A percentile compares a stretch with the other conserved stretches of the same genome.
Conservation (phyloP, 495 filamentous ascomycete species). For the Aspergillus affinis region DNA sequence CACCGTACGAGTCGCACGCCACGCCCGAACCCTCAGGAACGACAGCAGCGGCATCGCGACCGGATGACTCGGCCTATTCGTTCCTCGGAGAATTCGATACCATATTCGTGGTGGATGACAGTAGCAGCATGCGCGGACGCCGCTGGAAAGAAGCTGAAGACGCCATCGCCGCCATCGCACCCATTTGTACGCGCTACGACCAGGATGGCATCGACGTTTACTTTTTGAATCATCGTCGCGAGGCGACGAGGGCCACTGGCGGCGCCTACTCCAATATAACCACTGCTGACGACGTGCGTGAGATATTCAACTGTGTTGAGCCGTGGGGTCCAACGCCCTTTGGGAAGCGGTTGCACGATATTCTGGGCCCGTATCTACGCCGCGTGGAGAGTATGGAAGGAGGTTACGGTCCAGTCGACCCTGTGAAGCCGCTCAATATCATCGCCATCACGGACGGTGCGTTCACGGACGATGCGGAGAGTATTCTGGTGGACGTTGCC, state of each 20-base stretch:
- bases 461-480: constrained; percentile 79
- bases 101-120: constrained; percentile 92
- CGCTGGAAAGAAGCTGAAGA: constrained; percentile 74
- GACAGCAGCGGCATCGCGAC: constrained; percentile 9
- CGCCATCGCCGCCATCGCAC: constrained; percentile 75
- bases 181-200: constrained; percentile 82
- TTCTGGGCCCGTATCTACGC: constrained; percentile 70
- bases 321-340: constrained; percentile 74
- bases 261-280: constrained; percentile 59
- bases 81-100: constrained; percentile 91
- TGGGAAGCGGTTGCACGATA: constrained; percentile 67
- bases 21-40: background rate
- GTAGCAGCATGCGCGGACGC: constrained; percentile 75
- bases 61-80: constrained; percentile 55
- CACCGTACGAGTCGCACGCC: constrained; percentile 29
- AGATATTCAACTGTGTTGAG: constrained; percentile 64
- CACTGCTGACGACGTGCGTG: constrained; percentile 49
- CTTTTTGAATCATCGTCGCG: constrained; percentile 72
- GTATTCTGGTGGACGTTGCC: constrained; percentile 65
- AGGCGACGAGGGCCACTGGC: constrained; percentile 24
- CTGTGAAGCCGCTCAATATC: constrained; percentile 82
- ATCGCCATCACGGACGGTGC: constrained; percentile 92
- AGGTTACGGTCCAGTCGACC: constrained; percentile 28
- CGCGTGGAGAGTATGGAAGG: constrained; percentile 40
- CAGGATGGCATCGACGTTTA: constrained; percentile 89